Conservation (phyloP, 1,139 yeast genomes). For the Yamadazyma oceani region DNA sequence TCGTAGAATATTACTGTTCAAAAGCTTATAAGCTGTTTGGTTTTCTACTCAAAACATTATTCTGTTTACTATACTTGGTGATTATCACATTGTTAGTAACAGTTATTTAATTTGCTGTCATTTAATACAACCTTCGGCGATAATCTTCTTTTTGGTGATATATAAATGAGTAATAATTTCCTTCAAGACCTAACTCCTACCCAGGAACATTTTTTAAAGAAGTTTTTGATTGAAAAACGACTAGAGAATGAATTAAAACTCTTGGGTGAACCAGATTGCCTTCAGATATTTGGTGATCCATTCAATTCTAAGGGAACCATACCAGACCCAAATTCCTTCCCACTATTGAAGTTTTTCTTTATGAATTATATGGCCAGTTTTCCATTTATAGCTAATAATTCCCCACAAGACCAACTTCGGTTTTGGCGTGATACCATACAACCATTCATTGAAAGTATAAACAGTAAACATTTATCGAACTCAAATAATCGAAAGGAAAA, state of each 20-base stretch:
- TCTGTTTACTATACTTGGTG: too few species aligned
- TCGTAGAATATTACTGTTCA: too few species aligned
- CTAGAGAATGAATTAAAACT: conserved; percentile 60
- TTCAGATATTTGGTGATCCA: conserved; percentile 73
- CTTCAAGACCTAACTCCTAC: conserved; percentile 43
- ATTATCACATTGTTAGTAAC: too few species aligned
- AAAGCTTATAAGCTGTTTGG: too few species aligned
- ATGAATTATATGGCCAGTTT: conserved; percentile 60
- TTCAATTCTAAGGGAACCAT: conserved; percentile 39
- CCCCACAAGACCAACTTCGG: conserved; percentile 45
- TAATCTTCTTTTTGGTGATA: too few species aligned
- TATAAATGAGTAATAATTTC: conserved; percentile 11
- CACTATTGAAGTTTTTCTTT: conserved; percentile 68
- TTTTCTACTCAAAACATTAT: too few species aligned
- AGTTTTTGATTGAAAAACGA: conserved; percentile 67
- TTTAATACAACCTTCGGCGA: too few species aligned
- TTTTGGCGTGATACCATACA: conserved; percentile 84
- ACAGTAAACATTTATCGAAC: conserved; percentile 63
- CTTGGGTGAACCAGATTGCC: conserved; percentile 58
- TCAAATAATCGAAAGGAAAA: conserved; percentile 72
- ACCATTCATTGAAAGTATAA: conserved; percentile 75
- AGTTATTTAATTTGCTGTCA: too few species aligned
- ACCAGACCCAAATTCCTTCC: conserved; percentile 35
- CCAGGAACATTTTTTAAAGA: conserved; percentile 83
- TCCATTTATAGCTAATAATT: conserved; percentile 63